These are phyloP conservation scores for Solanum dulcamara DNA, from an alignment of 257 asterid species.

Conservation along the genomic window DNA sequence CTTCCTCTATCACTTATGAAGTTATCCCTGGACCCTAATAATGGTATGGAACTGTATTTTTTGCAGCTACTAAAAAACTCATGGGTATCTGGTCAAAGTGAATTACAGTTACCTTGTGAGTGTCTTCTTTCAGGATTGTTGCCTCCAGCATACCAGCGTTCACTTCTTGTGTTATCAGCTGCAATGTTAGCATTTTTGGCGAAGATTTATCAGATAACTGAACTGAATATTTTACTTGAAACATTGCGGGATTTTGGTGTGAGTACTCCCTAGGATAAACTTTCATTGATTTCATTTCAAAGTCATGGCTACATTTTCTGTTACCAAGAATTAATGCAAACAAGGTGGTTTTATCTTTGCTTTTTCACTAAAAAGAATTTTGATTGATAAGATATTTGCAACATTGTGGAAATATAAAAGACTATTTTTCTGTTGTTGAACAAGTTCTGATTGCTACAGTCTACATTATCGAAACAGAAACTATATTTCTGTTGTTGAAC, in stretches of 20 bases:
- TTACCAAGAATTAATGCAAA: background rate
- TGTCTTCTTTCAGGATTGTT: constrained; percentile 41
- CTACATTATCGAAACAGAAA: background rate
- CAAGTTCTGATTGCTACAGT: background rate
- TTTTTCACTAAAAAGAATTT: background rate
- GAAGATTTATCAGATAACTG: constrained; percentile 54
- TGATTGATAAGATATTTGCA: background rate
- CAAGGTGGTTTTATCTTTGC: background rate
- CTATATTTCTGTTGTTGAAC: background rate
- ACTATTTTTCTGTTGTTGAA: background rate
- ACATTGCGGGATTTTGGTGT: constrained; percentile 48
- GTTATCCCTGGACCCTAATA: constrained; percentile 50
- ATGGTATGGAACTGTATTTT: constrained; percentile 27
- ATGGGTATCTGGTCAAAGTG: background rate
- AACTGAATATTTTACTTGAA: constrained; percentile 38
- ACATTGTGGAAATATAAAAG: background rate
- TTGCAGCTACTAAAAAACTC: background rate
- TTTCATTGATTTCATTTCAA: background rate
- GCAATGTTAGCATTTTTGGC: constrained; percentile 73
- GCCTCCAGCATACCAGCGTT: constrained; percentile 60
- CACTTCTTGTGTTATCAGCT: constrained; percentile 63
- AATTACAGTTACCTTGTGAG: background rate
- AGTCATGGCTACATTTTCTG: background rate
- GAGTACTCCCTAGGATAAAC: constrained; percentile 23
- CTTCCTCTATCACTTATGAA: constrained; percentile 65